phyloP scores from a whole-genome alignment of 1,139 yeast genomes.

The Meyerozyma guilliermondii region DNA sequence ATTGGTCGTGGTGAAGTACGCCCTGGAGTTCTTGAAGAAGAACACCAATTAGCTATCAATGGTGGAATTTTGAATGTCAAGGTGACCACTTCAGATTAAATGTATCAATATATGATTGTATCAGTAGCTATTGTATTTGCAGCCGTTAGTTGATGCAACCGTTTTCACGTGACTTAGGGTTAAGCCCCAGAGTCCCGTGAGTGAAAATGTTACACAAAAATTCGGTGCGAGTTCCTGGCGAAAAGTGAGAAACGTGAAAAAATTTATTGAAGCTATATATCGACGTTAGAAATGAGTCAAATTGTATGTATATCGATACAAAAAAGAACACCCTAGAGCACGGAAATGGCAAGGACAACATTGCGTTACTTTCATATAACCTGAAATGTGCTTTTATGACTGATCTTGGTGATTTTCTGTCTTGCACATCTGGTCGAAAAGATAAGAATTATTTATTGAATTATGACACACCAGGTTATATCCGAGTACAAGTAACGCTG shows the following conservation, averaged over 20 bases:
- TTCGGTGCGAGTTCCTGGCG: constrained; percentile 11
- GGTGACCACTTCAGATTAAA: constrained; percentile 12
- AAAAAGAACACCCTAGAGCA: neutral
- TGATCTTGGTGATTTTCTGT: neutral
- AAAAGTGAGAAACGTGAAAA: constrained; percentile 12
- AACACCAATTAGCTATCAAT: constrained; percentile 22
- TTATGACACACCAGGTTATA: too few species aligned
- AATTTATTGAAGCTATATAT: constrained; percentile 4
- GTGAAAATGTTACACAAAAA: constrained; percentile 13
- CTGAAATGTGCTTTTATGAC: neutral
- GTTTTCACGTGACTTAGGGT: constrained; percentile 4
- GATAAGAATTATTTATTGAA: neutral
- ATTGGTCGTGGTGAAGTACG: constrained; percentile 50
- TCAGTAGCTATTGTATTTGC: neutral
- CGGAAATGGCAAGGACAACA: neutral
- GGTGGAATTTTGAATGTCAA: constrained; percentile 28
- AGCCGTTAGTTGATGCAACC: constrained; percentile 2
- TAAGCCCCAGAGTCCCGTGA: constrained; percentile 7
- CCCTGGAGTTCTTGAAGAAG: constrained; percentile 35
- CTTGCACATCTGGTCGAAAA: neutral
- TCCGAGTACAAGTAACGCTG: neutral
- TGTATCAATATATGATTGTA: neutral
- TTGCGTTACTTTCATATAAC: neutral
- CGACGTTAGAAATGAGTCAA: constrained; percentile 14
- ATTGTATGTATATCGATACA: constrained; percentile 12